These are phyloP conservation scores for Ceriops zippeliana DNA, from an alignment of 345 rosid genomes.

Conservation along the genomic window DNA sequence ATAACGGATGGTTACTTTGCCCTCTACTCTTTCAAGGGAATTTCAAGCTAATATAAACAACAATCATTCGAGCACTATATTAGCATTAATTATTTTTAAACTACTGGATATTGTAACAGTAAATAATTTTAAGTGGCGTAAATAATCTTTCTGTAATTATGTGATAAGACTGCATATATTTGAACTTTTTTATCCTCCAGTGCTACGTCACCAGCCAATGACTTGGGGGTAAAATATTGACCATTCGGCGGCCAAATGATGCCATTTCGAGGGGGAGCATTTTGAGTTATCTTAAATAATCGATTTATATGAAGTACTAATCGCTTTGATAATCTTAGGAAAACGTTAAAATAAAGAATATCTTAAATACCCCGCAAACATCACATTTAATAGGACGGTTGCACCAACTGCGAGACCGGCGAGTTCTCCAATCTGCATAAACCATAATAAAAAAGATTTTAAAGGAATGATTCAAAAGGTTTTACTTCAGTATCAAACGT, in stretches of 20 bases:
- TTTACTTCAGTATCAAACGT: background rate
- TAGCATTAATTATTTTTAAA: too few relatives aligned
- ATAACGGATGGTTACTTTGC: background rate
- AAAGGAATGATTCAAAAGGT: too few relatives aligned
- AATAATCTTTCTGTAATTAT: too few relatives aligned
- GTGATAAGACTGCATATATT: too few relatives aligned
- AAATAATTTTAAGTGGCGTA: too few relatives aligned
- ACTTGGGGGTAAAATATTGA: background rate
- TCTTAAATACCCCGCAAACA: constrained; percentile 70
- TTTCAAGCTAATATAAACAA: background rate
- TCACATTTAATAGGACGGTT: constrained; percentile 76
- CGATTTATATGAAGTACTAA: too few relatives aligned
- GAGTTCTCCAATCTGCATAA: constrained; percentile 80
- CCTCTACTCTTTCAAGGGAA: background rate
- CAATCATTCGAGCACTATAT: too few relatives aligned
- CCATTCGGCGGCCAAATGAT: too few relatives aligned
- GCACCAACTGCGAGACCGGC: constrained; percentile 93
- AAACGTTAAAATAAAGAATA: background rate
- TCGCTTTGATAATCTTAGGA: background rate
- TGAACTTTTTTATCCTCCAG: too few relatives aligned
- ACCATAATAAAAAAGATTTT: background rate
- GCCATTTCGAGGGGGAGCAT: too few relatives aligned
- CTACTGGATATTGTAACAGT: too few relatives aligned
- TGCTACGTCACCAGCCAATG: background rate
- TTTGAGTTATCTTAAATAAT: too few relatives aligned